Base-by-base conservation (phyloP, 2,329 filamentous ascomycete genomes). In the Sclerotinia nivalis region DNA sequence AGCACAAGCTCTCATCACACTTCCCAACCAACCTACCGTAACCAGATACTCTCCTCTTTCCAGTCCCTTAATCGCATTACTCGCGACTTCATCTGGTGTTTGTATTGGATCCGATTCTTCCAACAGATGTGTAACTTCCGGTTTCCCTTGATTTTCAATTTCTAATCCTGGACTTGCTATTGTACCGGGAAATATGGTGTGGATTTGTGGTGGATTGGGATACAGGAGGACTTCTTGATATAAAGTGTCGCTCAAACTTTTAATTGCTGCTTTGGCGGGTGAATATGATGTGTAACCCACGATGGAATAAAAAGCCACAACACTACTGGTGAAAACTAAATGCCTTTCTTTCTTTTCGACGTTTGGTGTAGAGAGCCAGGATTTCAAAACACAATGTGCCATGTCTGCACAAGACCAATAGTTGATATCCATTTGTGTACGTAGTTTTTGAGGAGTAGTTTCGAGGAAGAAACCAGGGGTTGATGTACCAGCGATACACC, bases 371-470 rank as follows among this genome's bases (percentile, higher is more conserved):
- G 82, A 81, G 58, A 93, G 86, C 95, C 95, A 97, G 71, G 87
- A 85, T 66, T 86, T 86, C 72, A 97, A 82, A 25, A 91, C 88
- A 28, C 92, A 89, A 78, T 96, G 93, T 50, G 93, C 91, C 81
- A 97, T 92, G 79, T 97, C 96, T 54, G 91, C 90, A 43, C 89
- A 89, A 62, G 93, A 92, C 86, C 90, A 97, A 83, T 93, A 98
- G 81, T 97, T 95, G 75, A 95, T 87, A 77, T 97, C 93, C 93
- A 97, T 97, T 79, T 97, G 93, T 73, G 85, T 83, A 55, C 90
- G 87, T 74, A 93, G 83, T 15, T 86, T 86, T 10, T 88, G 82
- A 66, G 92, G 83, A 12, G 91, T 85, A 52, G 88, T 88, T 72
- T 97, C 92, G 73, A 92, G 80, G 82, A 95, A 97, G 72, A 97